Conservation (phyloP, 208 protist genomes). For the Perkinsela sp. region DNA sequence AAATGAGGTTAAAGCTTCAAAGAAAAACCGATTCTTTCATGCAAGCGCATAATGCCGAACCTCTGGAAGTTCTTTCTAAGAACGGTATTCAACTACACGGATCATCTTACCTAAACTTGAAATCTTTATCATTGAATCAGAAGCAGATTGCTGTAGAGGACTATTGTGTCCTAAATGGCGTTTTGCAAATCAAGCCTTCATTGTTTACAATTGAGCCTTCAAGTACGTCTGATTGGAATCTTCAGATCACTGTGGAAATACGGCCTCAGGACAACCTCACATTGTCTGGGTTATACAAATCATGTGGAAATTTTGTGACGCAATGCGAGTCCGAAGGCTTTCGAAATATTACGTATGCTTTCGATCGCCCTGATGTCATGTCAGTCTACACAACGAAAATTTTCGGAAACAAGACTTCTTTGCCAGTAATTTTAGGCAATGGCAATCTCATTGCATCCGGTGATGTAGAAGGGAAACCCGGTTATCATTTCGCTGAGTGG, state of each 20-base stretch:
- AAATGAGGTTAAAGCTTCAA: neutral
- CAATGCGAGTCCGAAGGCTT: conserved; percentile 10
- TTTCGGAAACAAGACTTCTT: neutral
- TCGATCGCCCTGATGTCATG: conserved; percentile 8
- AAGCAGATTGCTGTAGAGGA: too few species aligned
- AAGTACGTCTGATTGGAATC: neutral
- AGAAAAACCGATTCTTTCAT: too few species aligned
- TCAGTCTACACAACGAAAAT: conserved; percentile 6
- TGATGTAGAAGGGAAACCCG: neutral
- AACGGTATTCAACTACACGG: too few species aligned
- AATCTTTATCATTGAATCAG: too few species aligned
- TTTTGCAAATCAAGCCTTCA: too few species aligned
- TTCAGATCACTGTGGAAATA: neutral
- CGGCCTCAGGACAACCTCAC: neutral
- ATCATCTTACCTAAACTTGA: too few species aligned
- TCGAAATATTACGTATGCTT: conserved; percentile 7
- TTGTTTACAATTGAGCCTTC: too few species aligned
- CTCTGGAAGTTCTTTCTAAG: too few species aligned
- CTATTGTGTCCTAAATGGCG: too few species aligned
- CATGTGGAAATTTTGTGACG: conserved; percentile 2
- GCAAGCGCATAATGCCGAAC: too few species aligned
- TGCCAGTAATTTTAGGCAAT: neutral
- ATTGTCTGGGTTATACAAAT: conserved; percentile 4
- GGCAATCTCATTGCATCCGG: neutral
- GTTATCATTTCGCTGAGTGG: conserved; percentile 4